Base-by-base conservation (phyloP, 371 early-diverging fungal genomes). In the Apophysomyces variabilis region DNA sequence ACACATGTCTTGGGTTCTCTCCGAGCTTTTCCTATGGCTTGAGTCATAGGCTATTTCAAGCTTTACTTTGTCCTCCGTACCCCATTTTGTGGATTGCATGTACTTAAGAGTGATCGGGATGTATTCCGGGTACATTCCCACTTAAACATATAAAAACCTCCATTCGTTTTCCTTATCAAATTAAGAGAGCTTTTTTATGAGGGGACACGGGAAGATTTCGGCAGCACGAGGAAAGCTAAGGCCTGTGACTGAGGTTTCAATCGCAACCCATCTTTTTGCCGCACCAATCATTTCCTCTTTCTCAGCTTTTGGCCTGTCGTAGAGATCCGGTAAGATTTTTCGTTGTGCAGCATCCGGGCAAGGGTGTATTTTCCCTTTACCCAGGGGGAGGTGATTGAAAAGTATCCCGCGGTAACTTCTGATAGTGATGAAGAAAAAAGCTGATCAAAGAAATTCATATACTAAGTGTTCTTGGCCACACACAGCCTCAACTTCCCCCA, bases 1-100 rank as follows among this genome's bases (percentile, higher is more conserved):
- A 26, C 32, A 26, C 32, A 26, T 26, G 32, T 26, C 32, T 26
- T 26, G 32, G 32, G 32, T 50, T 21, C 9, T 11, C 54, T 21
- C 54, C 54, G 54, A 26, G 54, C 7, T n/a, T 18, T 50, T 21
- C 54, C 54, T 50, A 50, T 50, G 54, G 3, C 54, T 50, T 50
- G 54, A 50, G 54, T 50, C 54, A 50, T 50, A 50, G 5, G 9
- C 54, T 21, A 9, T 50, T 21, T 21, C 54, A 50, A 21, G 32
- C 32, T n/a, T 9, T 7, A 50, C 21, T 50, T 50, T 50, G 54
- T 50, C 54, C 54, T 50, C 54, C 54, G 54, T 50, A 50, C 54
- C 16, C 54, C 16, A 7, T 3, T 50, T 1, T 9, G 21, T 4
- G 21, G n/a, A 4, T 50, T 21, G 9, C 54, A 50, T 9, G 7